Base-by-base conservation (phyloP, 2,329 filamentous ascomycete species). In the Emmonsiellopsis sp. region DNA sequence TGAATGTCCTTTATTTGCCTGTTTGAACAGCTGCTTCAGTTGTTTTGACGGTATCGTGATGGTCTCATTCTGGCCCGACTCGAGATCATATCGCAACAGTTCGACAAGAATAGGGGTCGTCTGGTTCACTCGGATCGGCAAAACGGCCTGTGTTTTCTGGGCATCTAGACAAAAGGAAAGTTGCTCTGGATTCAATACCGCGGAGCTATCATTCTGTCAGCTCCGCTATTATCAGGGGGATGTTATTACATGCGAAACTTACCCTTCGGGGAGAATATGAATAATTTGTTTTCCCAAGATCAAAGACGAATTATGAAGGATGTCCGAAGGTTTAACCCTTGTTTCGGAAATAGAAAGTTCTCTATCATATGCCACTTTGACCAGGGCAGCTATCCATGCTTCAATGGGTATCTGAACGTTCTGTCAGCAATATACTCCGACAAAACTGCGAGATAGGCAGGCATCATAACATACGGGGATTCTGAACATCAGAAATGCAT, bases 251-350 rank as follows among this genome's bases (percentile, higher is more conserved):
- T 9, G 17, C 17, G 32, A 46, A 39, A 65, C 77, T 60, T 69
- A 86, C 75, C 94, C 94, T 76, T 98, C 93, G 2, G 93, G 93
- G 53, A 98, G 76, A 64, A 98, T 95, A 67, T 98, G 93, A 70
- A 98, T 92, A 62, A 96, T 95, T 73, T 97, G 91, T 68, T 90
- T 93, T 65, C 93, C 93, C 72, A 95, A 80, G 58, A 98, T 97
- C 64, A 97, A 79, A 21, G 91, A 95, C 34, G 88, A 82, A 67
- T 97, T 96, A 67, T 96, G 88, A 56, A 95, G 76, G 58, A 98
- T 91, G 57, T 81, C 85, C 32, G 86, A 87, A 13, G 91, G 83
- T 66, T 95, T 95, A 66, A 98, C 92, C 64, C 85, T 88, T 60
- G 87, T 84, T 68, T 96, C 94, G n/a, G 88, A 93, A 60, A 98